Conservation (phyloP, 768 basidiomycete genomes). For the Rossbeevera mucosa region DNA sequence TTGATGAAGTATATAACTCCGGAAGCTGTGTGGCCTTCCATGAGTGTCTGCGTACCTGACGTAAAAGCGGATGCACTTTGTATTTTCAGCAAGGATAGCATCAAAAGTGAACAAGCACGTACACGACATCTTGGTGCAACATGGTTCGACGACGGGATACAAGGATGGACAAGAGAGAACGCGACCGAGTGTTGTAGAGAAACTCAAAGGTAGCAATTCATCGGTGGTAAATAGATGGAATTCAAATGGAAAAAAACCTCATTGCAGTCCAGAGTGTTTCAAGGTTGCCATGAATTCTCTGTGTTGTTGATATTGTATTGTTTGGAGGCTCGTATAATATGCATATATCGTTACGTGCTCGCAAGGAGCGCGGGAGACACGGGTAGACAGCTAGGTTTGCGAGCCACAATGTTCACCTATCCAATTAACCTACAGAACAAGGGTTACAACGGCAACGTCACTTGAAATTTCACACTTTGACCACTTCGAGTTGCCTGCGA, state of each 20-base stretch:
- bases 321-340: not conserved
- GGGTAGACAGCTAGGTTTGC: no score
- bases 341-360: no score
- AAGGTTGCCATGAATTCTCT: not conserved
- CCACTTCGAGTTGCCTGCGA: no score
- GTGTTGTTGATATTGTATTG: no score
- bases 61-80: slow-evolving; percentile 22
- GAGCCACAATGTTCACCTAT: no score
- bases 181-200: not conserved
- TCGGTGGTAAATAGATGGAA: not conserved
- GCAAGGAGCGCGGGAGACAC: no score
- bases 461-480: no score
- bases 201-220: not conserved
- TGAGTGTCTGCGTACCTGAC: not conserved
- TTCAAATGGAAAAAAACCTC: not conserved
- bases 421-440: no score
- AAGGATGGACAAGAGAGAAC: not conserved
- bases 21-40: slow-evolving; percentile 14
- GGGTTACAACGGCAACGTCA: no score
- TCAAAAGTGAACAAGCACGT: slow-evolving; percentile 11
- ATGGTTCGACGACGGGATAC: not conserved
- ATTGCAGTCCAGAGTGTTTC: not conserved
- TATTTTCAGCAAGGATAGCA: slow-evolving; percentile 35
- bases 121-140: not conserved
- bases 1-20: slow-evolving; percentile 18